A percentile compares a stretch with the other conserved stretches of the same genome.
These are phyloP conservation scores for Solanum hybrid DNA, from an alignment of 305 asterid genomes.

Conservation along the genomic window DNA sequence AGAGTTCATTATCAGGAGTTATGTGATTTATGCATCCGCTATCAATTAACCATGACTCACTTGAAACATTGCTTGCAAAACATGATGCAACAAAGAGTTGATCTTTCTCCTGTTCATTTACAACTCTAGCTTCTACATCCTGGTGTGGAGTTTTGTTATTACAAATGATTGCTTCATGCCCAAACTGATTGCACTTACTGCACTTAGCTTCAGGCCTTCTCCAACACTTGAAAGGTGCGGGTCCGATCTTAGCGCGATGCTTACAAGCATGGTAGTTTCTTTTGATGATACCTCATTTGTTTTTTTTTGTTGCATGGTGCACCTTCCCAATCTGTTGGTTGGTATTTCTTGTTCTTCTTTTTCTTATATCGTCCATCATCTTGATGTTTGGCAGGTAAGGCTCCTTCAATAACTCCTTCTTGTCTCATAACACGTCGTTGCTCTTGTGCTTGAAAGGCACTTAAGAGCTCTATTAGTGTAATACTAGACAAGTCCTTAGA, in stretches of 20 bases:
- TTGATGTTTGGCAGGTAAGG: background rate
- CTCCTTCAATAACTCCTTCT: background rate
- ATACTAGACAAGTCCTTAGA: background rate
- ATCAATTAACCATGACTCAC: background rate
- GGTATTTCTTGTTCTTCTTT: too few species aligned
- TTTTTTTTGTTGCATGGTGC: background rate
- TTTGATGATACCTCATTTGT: background rate
- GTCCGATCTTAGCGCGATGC: background rate
- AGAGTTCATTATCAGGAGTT: background rate
- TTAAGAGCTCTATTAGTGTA: background rate
- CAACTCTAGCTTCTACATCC: too few species aligned
- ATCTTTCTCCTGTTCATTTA: too few species aligned
- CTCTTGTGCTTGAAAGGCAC: background rate
- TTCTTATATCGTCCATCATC: background rate
- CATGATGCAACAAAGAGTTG: background rate
- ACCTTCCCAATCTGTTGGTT: background rate
- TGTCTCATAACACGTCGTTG: background rate
- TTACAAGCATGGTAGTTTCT: background rate
- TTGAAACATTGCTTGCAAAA: background rate
- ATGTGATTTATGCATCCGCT: background rate
- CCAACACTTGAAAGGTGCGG: background rate
- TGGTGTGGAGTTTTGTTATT: too few species aligned
- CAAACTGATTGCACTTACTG: background rate
- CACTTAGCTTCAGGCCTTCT: background rate
- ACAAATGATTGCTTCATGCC: background rate